Evolutionary conservation across 768 basidiomycete species (phyloP).

Genomic region (Trametes cubensis): DNA sequence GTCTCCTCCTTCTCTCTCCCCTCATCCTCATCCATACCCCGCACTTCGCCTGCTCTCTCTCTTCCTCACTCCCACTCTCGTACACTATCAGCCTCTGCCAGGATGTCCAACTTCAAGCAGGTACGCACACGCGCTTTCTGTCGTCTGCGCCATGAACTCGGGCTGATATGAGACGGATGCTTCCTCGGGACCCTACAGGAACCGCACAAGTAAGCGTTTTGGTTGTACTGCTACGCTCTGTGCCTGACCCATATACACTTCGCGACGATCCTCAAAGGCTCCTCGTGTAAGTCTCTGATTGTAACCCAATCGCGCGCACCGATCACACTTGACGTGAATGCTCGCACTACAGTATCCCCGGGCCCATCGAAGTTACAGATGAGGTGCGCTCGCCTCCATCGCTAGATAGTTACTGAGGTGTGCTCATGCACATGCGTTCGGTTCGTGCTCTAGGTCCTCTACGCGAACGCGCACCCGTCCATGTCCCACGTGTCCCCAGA

Average conservation of each 20-base stretch:
- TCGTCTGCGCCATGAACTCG: background rate
- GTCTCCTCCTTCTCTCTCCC: constrained; percentile 19
- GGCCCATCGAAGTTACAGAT: constrained; percentile 63
- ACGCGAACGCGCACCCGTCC: constrained; percentile 90
- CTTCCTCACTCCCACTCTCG: background rate
- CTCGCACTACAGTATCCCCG: constrained; percentile 43
- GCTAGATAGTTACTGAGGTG: background rate
- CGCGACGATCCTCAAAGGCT: constrained; percentile 15
- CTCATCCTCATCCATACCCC: constrained; percentile 5
- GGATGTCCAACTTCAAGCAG: constrained; percentile 41
- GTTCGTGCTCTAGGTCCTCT: constrained; percentile 61
- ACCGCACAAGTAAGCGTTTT: constrained; percentile 50
- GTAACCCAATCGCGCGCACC: background rate
- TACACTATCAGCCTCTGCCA: constrained; percentile 17
- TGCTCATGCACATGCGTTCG: background rate
- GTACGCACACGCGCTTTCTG: constrained; percentile 22
- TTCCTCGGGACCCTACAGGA: constrained; percentile 34
- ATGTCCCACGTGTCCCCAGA: constrained; percentile 89
- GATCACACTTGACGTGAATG: constrained; percentile 20
- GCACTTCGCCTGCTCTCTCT: constrained; percentile 9
- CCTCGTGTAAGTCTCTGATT: constrained; percentile 29
- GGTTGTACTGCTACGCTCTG: background rate
- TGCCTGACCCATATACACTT: background rate
- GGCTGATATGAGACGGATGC: constrained; percentile 11
- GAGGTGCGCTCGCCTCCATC: constrained; percentile 42